Evolutionary conservation across 352 stramenopile species (phyloP).

Genomic region (Globisporangium nodosum): DNA sequence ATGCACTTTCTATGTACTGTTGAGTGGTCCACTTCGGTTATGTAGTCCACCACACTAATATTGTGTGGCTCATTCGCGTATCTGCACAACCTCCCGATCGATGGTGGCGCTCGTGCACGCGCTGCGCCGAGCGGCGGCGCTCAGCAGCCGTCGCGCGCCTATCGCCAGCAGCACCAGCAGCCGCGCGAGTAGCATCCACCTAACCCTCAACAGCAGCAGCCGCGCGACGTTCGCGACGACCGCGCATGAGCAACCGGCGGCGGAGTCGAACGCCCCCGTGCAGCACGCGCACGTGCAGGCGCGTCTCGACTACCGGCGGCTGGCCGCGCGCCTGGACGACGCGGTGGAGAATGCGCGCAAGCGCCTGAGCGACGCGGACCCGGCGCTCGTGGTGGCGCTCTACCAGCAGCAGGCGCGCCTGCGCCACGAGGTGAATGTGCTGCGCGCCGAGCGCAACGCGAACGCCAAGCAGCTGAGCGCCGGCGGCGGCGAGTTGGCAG

Average conservation of each 20-base stretch:
- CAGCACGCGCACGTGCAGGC: conserved; percentile 59
- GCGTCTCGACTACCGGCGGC: conserved; percentile 72
- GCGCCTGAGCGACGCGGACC: conserved; percentile 61
- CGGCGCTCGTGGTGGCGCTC: conserved; percentile 50
- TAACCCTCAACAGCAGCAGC: neutral
- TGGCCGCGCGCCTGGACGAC: conserved; percentile 47
- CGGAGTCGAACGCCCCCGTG: conserved; percentile 20
- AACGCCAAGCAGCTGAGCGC: conserved; percentile 54
- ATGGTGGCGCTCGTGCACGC: conserved; percentile 8
- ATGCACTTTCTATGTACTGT: neutral
- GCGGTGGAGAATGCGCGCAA: conserved; percentile 57
- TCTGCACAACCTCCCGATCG: conserved; percentile 1
- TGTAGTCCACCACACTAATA: neutral
- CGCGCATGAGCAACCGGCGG: conserved; percentile 6
- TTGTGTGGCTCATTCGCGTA: neutral
- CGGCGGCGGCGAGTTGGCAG: conserved; percentile 33
- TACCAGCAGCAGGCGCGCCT: conserved; percentile 56
- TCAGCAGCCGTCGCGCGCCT: neutral
- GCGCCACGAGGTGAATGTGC: conserved; percentile 46
- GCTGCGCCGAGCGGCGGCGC: conserved; percentile 3
- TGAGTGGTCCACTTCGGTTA: neutral
- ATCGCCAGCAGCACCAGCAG: neutral
- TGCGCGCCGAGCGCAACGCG: conserved; percentile 62
- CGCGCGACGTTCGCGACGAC: conserved; percentile 26
- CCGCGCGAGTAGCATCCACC: neutral